Conservation (phyloP, 192 early-diverging fungal species). For the Chytriomyces hyalinus region DNA sequence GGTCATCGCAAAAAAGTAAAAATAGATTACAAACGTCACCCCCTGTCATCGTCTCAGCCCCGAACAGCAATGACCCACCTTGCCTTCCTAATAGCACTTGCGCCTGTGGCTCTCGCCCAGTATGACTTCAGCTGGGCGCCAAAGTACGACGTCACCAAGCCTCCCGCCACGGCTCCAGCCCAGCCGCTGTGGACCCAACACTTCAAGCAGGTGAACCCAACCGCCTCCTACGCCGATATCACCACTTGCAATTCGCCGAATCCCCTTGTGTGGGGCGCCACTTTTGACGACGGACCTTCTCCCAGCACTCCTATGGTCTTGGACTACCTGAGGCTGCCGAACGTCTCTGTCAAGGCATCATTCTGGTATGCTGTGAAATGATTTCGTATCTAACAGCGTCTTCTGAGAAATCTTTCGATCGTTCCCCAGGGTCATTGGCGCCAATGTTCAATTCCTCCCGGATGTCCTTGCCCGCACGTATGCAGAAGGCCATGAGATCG, state of each 20-base stretch:
- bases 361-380: background rate
- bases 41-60: background rate
- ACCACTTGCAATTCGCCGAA: background rate
- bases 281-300: conserved; percentile 17
- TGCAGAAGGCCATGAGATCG: background rate
- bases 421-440: background rate
- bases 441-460: background rate
- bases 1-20: background rate
- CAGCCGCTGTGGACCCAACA: background rate
- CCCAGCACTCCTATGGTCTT: background rate
- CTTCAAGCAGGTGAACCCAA: background rate
- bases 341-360: background rate
- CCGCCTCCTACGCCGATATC: background rate
- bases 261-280: conserved; percentile 5
- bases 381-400: no score
- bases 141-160: background rate
- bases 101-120: background rate
- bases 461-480: background rate
- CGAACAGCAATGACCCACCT: background rate
- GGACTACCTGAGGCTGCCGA: conserved; percentile 7
- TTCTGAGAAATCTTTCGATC: no score
- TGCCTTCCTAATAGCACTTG: background rate
- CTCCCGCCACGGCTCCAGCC: background rate
- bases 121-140: conserved; percentile 6
- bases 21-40: background rate